A percentile compares a stretch with the other conserved stretches of the same genome.
Evolutionary conservation across 306 rosid species (phyloP).

Genomic region (Carpinus fangiana): DNA sequence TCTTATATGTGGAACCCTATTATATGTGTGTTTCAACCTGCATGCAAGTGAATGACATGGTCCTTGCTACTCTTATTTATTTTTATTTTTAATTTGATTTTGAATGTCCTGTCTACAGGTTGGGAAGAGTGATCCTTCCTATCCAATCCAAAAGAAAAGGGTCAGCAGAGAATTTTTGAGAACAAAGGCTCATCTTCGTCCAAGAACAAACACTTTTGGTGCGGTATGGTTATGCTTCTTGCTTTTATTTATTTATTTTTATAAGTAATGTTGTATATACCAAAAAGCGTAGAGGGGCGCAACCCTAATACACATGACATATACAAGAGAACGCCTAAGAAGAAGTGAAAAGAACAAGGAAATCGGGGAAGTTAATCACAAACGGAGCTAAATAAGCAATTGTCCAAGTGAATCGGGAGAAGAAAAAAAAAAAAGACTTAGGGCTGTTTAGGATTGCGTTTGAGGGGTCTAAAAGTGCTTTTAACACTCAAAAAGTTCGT

Average conservation of each 20-base stretch:
- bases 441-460: no score
- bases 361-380: no score
- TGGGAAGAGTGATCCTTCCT: conserved; percentile 90
- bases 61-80: conserved; percentile 16
- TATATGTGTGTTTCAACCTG: background rate
- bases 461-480: no score
- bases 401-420: no score
- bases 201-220: conserved; percentile 95
- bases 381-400: no score
- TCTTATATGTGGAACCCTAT: background rate
- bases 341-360: no score
- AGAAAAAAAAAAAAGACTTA: no score
- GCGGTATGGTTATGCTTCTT: conserved; percentile 65
- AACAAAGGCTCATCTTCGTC: conserved; percentile 94
- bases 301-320: no score
- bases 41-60: conserved; percentile 14
- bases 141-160: conserved; percentile 92
- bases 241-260: background rate
- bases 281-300: no score
- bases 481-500: no score
- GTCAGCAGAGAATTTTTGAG: conserved; percentile 89
- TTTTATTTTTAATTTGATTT: background rate
- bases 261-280: no score
- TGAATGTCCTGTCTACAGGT: conserved; percentile 42
- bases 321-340: no score